phyloP scores from a whole-genome alignment of 2,329 filamentous ascomycete genomes.

The Fusarium buharicum region DNA sequence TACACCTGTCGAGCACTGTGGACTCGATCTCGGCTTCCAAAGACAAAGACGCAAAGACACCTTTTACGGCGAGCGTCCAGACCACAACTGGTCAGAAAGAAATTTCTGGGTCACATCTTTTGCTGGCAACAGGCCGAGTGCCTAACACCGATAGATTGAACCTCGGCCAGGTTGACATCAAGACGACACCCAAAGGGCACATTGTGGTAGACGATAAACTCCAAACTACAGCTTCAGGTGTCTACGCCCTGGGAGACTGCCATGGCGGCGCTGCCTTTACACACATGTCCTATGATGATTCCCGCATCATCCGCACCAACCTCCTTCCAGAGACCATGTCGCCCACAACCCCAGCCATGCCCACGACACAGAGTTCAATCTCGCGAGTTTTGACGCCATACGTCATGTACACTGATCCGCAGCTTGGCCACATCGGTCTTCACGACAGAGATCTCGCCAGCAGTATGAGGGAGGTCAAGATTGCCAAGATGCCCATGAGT shows the following conservation, averaged over 20 bases:
- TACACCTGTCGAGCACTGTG: conserved; percentile 53
- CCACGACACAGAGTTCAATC: conserved; percentile 38
- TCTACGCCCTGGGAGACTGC: conserved; percentile 63
- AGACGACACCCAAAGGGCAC: conserved; percentile 55
- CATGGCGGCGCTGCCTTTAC: conserved; percentile 65
- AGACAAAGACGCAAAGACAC: conserved; percentile 5
- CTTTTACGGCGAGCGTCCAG: conserved; percentile 36
- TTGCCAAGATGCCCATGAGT: conserved; percentile 62
- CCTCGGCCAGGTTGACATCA: conserved; percentile 54
- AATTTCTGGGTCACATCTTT: conserved; percentile 57
- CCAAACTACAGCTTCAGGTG: conserved; percentile 53
- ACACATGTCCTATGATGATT: conserved; percentile 67
- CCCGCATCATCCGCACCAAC: conserved; percentile 61
- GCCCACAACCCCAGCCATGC: conserved; percentile 42
- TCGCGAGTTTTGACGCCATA: conserved; percentile 56
- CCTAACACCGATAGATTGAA: conserved; percentile 61
- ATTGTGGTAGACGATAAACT: conserved; percentile 57
- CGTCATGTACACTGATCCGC: conserved; percentile 64
- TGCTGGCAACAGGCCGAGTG: conserved; percentile 60
- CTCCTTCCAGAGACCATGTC: conserved; percentile 49
- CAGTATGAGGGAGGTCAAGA: conserved; percentile 51
- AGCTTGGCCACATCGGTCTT: conserved; percentile 62
- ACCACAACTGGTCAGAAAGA: conserved; percentile 37
- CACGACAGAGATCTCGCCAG: conserved; percentile 53
- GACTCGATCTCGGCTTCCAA: conserved; percentile 39